These are phyloP conservation scores for Xylaria multiplex DNA, from an alignment of 2,329 filamentous ascomycete species.

Conservation along the genomic window DNA sequence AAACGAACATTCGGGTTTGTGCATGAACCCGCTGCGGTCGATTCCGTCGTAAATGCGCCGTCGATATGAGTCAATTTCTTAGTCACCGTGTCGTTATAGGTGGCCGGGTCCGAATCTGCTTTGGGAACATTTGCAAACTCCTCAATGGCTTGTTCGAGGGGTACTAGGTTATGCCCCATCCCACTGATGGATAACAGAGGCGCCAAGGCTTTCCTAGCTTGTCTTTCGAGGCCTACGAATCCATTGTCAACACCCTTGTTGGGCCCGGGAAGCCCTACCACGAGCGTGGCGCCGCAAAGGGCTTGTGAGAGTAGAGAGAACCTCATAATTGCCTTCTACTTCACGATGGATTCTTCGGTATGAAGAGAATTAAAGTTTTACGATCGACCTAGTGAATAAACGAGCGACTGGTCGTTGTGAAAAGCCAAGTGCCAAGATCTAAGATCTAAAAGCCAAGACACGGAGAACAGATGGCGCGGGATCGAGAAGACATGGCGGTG, in stretches of 20 bases:
- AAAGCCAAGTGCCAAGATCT: slow-evolving; percentile 16
- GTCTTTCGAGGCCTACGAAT: slow-evolving; percentile 15
- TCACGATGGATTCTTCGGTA: neutral
- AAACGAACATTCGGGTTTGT: slow-evolving; percentile 36
- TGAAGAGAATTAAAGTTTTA: slow-evolving; percentile 1
- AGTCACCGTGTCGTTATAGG: slow-evolving; percentile 31
- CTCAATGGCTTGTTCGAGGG: slow-evolving; percentile 28
- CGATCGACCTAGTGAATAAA: slow-evolving; percentile 17
- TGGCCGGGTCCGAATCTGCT: slow-evolving; percentile 32
- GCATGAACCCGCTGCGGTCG: slow-evolving; percentile 24
- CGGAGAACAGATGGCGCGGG: slow-evolving; percentile 2
- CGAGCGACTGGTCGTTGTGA: slow-evolving; percentile 30
- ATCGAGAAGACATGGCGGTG: slow-evolving; percentile 27
- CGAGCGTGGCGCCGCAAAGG: slow-evolving; percentile 35
- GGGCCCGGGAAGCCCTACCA: slow-evolving; percentile 30
- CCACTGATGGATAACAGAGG: slow-evolving; percentile 29
- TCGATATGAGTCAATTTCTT: slow-evolving; percentile 15
- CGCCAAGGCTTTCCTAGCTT: neutral
- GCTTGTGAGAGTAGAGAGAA: slow-evolving; percentile 33
- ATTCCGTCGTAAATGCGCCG: neutral
- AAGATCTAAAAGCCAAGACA: slow-evolving; percentile 26
- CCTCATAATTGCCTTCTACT: slow-evolving; percentile 23
- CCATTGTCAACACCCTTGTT: slow-evolving; percentile 5
- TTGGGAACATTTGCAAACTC: slow-evolving; percentile 35
- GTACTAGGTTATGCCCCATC: slow-evolving; percentile 25